A percentile compares a stretch with the other conserved stretches of the same genome.
Conservation (phyloP, 2,329 filamentous ascomycete species). For the Fusarium virguliforme region DNA sequence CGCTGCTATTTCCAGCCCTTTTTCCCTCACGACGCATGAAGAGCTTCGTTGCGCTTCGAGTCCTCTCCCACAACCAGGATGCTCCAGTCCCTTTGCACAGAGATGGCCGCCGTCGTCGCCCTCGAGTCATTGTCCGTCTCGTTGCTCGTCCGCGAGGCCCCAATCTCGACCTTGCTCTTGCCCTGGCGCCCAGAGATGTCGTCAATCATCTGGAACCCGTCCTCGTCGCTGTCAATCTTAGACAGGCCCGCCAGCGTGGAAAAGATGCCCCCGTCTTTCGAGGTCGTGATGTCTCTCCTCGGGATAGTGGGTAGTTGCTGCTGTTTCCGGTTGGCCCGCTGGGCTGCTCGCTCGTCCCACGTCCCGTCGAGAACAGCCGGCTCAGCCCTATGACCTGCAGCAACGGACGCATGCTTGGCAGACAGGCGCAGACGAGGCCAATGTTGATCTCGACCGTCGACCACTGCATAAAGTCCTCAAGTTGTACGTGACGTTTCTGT, state of each 20-base stretch:
- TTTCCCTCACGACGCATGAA: background rate
- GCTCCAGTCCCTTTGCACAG: conserved; percentile 5
- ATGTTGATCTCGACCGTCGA: conserved; percentile 11
- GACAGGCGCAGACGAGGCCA: conserved; percentile 18
- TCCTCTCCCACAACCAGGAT: conserved; percentile 1
- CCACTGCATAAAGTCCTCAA: conserved; percentile 15
- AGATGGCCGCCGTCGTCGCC: background rate
- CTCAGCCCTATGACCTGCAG: conserved; percentile 14
- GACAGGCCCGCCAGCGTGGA: conserved; percentile 7
- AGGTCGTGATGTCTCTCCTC: background rate
- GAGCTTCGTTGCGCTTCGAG: background rate
- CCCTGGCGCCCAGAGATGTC: conserved; percentile 11
- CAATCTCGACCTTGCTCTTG: conserved; percentile 4
- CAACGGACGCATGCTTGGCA: conserved; percentile 9
- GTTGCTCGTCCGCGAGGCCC: background rate
- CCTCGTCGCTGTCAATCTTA: conserved; percentile 18
- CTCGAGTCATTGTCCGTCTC: conserved; percentile 15
- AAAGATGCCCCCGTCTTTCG: conserved; percentile 7
- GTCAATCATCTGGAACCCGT: conserved; percentile 14
- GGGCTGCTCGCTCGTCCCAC: conserved; percentile 10
- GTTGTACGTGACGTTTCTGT: conserved; percentile 12
- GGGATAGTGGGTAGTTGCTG: background rate
- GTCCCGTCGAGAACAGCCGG: conserved; percentile 9
- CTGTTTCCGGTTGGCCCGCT: conserved; percentile 3
- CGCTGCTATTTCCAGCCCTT: conserved; percentile 1